Base-by-base conservation (phyloP, 163 green algal species). In the Smithsoniella earleae region DNA sequence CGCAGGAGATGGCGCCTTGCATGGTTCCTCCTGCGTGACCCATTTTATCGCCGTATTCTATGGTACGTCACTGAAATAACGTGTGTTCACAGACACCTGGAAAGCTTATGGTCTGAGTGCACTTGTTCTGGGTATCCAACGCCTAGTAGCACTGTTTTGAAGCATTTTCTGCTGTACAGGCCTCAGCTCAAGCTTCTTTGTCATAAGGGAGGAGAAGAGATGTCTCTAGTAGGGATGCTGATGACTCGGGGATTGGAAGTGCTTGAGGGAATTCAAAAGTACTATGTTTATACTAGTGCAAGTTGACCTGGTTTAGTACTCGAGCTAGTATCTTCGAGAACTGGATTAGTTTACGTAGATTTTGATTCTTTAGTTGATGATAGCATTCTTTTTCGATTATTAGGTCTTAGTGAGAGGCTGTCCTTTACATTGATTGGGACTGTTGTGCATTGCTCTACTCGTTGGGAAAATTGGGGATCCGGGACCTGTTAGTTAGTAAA, bases 241-340 rank as follows among this genome's bases (percentile, higher is more conserved):
- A n/a, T 36, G 16, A 13, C 8, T 30, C 58, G 58, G 20, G 34
- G 38, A 6, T 34, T 69, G 31, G 58, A 69, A 31, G 43, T 69
- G 22, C n/a, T 45, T 36, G 58, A 69, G 20, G 52, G 58, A 30
- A 40, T 38, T 6, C 18, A 69, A 3, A 69, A 34, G 58, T 69
- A 69, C 58, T 69, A 69, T 36, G 58, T 45, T 1, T 69, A 69
- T 33, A 69, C 58, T 25, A 69, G 16, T 43, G 58, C 30, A 8
- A 69, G 25, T 33, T 69, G 20, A 76, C 40, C 40, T 49, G 10
- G 40, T 49, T 10, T 13, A 10, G 10, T 13, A 22, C 13, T 49
- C 10, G 10, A 49, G 40, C 40, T 22, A 22, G 10, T 49, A 13
- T 49, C 40, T n/a, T n/a, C n/a, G n/a, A n/a, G n/a, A n/a, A n/a